These are phyloP conservation scores for Lathyrus aphaca DNA, from an alignment of 306 rosid species.

Conservation along the genomic window DNA sequence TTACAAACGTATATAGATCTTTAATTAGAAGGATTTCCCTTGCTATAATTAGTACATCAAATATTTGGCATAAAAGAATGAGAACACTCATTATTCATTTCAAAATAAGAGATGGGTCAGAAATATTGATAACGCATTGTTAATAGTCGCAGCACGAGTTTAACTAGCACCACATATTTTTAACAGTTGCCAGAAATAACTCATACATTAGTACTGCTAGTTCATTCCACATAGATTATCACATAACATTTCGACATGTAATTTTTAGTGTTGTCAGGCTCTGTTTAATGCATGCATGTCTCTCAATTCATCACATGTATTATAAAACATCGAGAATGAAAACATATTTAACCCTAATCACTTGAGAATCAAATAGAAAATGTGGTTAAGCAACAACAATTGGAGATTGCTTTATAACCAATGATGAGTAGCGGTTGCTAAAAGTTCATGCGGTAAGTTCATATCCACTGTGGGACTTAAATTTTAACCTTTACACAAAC, in stretches of 20 bases:
- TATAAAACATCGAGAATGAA: neutral
- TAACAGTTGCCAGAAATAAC: neutral
- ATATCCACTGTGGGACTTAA: too few relatives aligned
- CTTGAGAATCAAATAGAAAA: neutral
- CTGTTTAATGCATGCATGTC: neutral
- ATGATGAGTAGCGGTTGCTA: neutral
- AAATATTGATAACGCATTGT: neutral
- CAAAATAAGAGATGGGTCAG: constrained; percentile 1
- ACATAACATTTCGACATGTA: neutral
- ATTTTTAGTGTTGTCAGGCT: neutral
- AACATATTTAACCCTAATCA: neutral
- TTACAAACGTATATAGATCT: neutral
- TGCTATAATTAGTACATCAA: neutral
- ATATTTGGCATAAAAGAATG: neutral
- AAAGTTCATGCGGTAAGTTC: neutral
- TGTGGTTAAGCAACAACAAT: neutral
- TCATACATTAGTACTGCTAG: neutral
- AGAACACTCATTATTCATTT: neutral
- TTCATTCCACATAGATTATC: neutral
- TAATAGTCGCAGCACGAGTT: neutral
- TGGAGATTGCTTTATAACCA: neutral
- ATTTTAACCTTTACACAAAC: neutral
- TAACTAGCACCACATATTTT: constrained; percentile 2
- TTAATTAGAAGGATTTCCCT: neutral
- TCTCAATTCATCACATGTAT: neutral